Percentiles rank a stretch among this genome's conserved stretches.
phyloP scores from a whole-genome alignment of 331 rosid genomes.

The Quercus lobata region DNA sequence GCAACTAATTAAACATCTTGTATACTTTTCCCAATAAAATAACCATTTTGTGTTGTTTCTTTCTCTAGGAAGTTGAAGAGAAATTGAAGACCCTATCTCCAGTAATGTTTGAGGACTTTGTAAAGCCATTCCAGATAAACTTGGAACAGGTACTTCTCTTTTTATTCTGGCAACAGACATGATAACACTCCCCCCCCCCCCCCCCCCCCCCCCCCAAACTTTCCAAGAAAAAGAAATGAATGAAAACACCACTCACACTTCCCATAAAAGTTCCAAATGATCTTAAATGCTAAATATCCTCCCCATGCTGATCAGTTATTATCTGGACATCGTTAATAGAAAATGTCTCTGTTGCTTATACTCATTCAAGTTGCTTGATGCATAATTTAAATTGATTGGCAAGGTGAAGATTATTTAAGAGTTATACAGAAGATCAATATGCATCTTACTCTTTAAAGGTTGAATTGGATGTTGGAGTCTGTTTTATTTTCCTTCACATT shows the following conservation, averaged over 20 bases:
- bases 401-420: neutral
- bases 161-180: neutral
- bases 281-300: neutral
- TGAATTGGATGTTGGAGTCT: neutral
- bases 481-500: neutral
- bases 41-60: constrained; percentile 1
- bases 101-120: constrained; percentile 84
- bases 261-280: neutral
- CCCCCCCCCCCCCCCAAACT: neutral
- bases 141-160: constrained; percentile 59
- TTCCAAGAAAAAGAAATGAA: neutral
- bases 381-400: neutral
- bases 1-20: neutral
- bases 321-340: neutral
- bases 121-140: constrained; percentile 75
- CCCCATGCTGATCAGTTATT: neutral
- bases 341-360: neutral
- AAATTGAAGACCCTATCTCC: constrained; percentile 72
- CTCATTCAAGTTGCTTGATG: neutral
- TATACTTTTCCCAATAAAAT: neutral
- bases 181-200: neutral
- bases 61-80: constrained; percentile 73
- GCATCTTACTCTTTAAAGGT: neutral
- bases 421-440: neutral
- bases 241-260: neutral